Evolutionary conservation across 164 flowering plant species (phyloP).

Genomic region (Echeveria elegans): DNA sequence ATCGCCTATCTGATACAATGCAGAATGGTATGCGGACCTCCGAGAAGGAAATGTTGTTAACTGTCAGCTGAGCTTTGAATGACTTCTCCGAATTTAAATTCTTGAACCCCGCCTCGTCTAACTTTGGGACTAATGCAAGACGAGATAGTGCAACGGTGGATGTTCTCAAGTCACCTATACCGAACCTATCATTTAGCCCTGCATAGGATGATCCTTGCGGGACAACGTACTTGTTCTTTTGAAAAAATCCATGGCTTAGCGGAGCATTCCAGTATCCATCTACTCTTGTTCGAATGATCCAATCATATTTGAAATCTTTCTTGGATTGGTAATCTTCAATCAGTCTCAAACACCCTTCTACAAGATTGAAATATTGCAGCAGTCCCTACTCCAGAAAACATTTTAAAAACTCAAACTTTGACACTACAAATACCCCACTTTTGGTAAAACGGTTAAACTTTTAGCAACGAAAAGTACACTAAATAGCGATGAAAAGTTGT

Average conservation of each 20-base stretch:
- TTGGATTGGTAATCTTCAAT: conserved; percentile 38
- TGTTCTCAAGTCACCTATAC: conserved; percentile 62
- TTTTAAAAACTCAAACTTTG: background rate
- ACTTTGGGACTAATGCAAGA: conserved; percentile 68
- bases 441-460: background rate
- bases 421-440: background rate
- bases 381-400: conserved; percentile 46
- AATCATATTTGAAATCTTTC: conserved; percentile 69
- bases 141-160: conserved; percentile 78
- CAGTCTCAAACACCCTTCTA: conserved; percentile 77
- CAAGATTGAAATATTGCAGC: conserved; percentile 76
- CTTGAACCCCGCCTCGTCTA: conserved; percentile 45
- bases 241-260: conserved; percentile 41
- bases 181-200: conserved; percentile 88
- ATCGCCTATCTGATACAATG: conserved; percentile 57
- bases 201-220: conserved; percentile 74
- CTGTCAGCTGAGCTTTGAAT: conserved; percentile 70
- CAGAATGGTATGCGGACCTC: conserved; percentile 70
- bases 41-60: conserved; percentile 28
- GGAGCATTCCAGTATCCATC: conserved; percentile 86
- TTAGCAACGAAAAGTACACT: background rate
- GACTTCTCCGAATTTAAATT: conserved; percentile 83
- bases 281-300: conserved; percentile 90
- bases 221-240: conserved; percentile 50
- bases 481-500: background rate